Evolutionary conservation across 139 green algal species (phyloP).

Genomic region (Coccomyxa sp.): DNA sequence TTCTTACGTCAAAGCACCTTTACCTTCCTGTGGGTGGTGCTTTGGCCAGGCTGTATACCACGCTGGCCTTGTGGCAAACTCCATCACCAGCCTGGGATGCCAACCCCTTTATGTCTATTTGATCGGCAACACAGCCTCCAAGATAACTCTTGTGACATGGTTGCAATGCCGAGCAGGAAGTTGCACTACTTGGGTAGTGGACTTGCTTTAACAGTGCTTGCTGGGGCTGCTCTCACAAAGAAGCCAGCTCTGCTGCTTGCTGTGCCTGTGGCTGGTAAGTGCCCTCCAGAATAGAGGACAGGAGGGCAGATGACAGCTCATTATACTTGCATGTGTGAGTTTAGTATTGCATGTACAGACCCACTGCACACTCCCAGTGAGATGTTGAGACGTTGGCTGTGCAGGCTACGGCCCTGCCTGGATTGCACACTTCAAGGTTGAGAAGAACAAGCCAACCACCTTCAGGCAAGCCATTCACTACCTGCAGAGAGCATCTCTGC

Average conservation of each 20-base stretch:
- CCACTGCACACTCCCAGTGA: background rate
- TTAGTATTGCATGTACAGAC: background rate
- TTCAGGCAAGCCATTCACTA: no score
- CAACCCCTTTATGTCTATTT: no score
- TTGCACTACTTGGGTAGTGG: conserved; percentile 1
- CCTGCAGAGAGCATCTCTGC: no score
- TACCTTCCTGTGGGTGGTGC: no score
- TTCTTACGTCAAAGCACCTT: no score
- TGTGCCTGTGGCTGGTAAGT: background rate
- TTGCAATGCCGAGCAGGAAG: no score
- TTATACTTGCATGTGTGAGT: background rate
- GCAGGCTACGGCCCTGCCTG: conserved; percentile 7
- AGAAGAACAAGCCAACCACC: conserved; percentile 9
- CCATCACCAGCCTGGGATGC: no score
- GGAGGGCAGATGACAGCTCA: background rate
- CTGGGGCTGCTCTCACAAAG: background rate
- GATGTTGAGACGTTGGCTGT: background rate
- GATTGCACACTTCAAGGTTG: background rate
- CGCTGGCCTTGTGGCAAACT: no score
- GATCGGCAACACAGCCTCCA: no score
- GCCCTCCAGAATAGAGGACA: background rate
- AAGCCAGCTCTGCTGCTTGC: background rate
- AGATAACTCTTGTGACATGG: no score
- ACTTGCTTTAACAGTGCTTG: background rate
- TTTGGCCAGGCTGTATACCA: no score